Base-by-base conservation (phyloP, 768 basidiomycete genomes). In the Lactarius sanguifluus region DNA sequence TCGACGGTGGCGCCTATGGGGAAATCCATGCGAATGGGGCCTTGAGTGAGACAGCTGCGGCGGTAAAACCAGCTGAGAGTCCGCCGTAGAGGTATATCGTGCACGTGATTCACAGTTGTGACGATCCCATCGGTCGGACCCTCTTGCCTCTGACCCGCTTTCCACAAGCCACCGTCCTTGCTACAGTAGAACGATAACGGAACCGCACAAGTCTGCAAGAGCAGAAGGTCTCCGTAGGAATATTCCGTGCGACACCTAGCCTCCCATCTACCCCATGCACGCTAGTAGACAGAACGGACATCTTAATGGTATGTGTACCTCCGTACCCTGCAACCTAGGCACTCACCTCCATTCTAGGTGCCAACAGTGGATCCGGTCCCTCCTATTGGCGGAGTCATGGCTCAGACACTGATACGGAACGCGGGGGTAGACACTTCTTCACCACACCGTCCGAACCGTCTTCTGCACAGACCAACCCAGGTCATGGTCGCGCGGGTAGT, bases 1-100 rank as follows among this genome's bases (percentile, higher is more conserved):
- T 89, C 84, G 18, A 97, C 96, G 63, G 91, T 83, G 4, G 93
- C 83, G 38, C 91, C 90, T 57, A 93, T 75, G 5, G 83, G 76
- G 40, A 81, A 79, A 34, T 85, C 85, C 54, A 66, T 59, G 56
- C 70, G 64, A 59, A 78, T 38, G n/a, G 68, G 56, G 18, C 25
- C 50, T 52, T 28, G 25, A 52, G 50, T 25, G 50, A 13, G 50
- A 25, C 25, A 23, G 47, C n/a, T 5, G n/a, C 10, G 4, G n/a
- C 47, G 25, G 50, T 52, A 52, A 23, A 23, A 23, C 1, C 18
- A 45, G 18, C 20, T 43, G 43, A 43, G 43, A 34, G 34, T 34
- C 34, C 34, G 34, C 34, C 9, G 32, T 5, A 32, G 34, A 12
- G 45, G 45, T 47, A 23, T 23, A 23, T 50, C 12, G 50, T 52